Percentiles rank a stretch among this genome's conserved stretches.
Conservation (phyloP, 345 rosid genomes). For the Hevea brasiliensis region DNA sequence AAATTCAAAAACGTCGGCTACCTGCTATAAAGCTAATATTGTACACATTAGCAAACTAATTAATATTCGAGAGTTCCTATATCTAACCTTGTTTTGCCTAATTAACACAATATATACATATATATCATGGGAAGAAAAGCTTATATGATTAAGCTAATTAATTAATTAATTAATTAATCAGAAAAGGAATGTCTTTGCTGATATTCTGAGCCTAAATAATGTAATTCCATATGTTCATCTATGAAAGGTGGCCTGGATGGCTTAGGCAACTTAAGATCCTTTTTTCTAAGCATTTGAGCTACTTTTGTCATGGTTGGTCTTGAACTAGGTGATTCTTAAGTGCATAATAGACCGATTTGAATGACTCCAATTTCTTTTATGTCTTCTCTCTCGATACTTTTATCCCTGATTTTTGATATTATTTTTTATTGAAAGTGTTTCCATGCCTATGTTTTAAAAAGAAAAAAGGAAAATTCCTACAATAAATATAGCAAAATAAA, state of each 20-base stretch:
- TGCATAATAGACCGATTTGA: conserved; percentile 55
- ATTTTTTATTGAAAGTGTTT: conserved; percentile 30
- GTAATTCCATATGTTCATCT: conserved; percentile 27
- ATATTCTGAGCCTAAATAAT: neutral
- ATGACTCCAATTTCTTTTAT: conserved; percentile 42
- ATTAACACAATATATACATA: too few relatives aligned
- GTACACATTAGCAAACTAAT: conserved; percentile 2
- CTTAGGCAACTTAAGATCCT: conserved; percentile 32
- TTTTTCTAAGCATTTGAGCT: conserved; percentile 42
- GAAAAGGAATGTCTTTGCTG: neutral
- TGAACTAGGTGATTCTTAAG: conserved; percentile 45
- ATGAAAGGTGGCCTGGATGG: conserved; percentile 49
- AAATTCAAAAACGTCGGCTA: neutral
- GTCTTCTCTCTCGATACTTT: conserved; percentile 20
- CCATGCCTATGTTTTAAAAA: conserved; percentile 46
- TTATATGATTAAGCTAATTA: too few relatives aligned
- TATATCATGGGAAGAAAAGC: neutral
- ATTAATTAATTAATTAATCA: neutral
- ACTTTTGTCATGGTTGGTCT: conserved; percentile 46
- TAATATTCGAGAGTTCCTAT: neutral
- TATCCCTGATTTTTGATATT: conserved; percentile 32
- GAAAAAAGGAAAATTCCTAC: conserved; percentile 13
- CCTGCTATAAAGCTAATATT: neutral
- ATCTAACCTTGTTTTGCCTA: neutral
- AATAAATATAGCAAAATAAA: conserved; percentile 12